Evolutionary conservation across 495 filamentous ascomycete species (phyloP), one percentile per base, ranked within the genome.

Genomic region (Patellaria atrata): DNA sequence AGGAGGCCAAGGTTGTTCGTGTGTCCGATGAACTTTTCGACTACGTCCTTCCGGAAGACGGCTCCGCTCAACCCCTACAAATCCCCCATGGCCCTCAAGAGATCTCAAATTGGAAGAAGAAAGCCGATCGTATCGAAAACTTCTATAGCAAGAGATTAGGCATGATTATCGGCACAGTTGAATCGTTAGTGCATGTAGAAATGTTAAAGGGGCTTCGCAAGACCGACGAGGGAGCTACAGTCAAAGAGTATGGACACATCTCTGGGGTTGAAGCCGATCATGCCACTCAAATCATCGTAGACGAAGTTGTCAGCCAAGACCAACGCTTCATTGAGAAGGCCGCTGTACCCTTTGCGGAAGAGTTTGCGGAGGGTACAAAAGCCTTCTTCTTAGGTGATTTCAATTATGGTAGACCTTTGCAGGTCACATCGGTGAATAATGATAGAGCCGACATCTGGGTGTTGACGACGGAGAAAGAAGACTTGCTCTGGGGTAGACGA

Each of bases 341-440:
- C 22, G 85, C 91, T 14, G 42, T 89, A 6, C 77, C 85, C 2
- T 73, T 99, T 25, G 80, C 86, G 50, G 74, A 94, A 54, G 91
- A 99, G 43, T 94, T 96, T 50, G 86, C 91, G 0, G 55, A 73
- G 34, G 75, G 72, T 32, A 75, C 81, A 10, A 67, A 72, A 25
- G 85, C 79, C 1, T 96, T 99, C 62, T 99, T 93, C 63, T 59
- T 99, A n/a, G 91, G 91, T 26, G 91, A 94, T 3, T 87, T 76
- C 59, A 82, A 82, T 48, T 94, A 92, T 47, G 91, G 91, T 9
- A 71, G 85, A 27, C 89, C 91, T 1, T 59, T 93, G 11, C 73
- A 92, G 57, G 73, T 99, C 33, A 68, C 68, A n/a, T 68, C 73
- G 2, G 80, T 93, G 47, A 65, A 63, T 7, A 62, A 69, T 29